phyloP scores from a whole-genome alignment of 495 filamentous ascomycete species.

The Annulohypoxylon nitens region DNA sequence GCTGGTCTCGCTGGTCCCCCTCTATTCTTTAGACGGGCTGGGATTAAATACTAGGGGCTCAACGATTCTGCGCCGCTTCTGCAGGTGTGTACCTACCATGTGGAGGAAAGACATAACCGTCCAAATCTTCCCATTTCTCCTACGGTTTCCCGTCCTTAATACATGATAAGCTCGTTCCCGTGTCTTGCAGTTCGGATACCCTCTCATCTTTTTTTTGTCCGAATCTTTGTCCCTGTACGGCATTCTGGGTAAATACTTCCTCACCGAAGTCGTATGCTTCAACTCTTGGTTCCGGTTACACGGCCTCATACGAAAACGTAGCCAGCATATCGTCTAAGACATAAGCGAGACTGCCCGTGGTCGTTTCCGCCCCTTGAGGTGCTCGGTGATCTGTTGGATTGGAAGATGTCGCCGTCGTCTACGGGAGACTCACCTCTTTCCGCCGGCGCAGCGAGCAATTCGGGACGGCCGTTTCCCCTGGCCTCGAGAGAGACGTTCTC shows the following conservation, averaged over 20 bases:
- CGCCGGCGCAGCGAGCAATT: constrained; percentile 54
- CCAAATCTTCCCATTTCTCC: constrained; percentile 40
- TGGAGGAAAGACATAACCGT: constrained; percentile 39
- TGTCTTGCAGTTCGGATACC: constrained; percentile 53
- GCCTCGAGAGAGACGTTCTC: constrained; percentile 61
- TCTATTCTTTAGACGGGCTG: constrained; percentile 21
- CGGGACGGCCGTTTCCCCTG: constrained; percentile 59
- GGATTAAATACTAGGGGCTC: constrained; percentile 45
- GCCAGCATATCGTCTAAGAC: constrained; percentile 36
- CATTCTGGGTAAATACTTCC: constrained; percentile 48
- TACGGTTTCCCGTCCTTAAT: constrained; percentile 44
- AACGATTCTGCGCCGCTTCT: constrained; percentile 48
- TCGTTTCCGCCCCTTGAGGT: constrained; percentile 36
- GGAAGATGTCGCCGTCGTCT: constrained; percentile 64
- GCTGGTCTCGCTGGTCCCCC: constrained; percentile 6
- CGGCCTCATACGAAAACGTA: constrained; percentile 38
- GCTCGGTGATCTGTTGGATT: constrained; percentile 32
- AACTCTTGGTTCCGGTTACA: constrained; percentile 41
- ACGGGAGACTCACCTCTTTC: constrained; percentile 65
- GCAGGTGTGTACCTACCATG: constrained; percentile 48
- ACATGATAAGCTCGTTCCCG: constrained; percentile 52
- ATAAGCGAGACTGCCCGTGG: constrained; percentile 39
- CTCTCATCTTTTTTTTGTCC: constrained; percentile 46
- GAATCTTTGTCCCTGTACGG: constrained; percentile 36
- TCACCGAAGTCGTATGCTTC: constrained; percentile 45